phyloP scores from a whole-genome alignment of 139 green algal genomes.

The Auxenochlorella protothecoides region DNA sequence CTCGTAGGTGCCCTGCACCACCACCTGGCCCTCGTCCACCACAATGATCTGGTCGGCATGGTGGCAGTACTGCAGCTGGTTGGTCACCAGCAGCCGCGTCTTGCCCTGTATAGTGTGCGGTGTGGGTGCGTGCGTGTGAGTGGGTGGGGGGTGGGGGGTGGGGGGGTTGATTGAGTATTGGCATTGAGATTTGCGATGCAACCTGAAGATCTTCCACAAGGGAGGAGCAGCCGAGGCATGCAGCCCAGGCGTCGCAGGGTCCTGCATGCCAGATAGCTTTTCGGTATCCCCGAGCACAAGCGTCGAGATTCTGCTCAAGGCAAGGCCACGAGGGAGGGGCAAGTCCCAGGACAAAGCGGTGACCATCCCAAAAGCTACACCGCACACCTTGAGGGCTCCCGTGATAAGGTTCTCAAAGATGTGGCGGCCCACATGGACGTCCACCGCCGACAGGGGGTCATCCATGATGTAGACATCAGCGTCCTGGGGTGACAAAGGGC shows the following conservation, averaged over 20 bases:
- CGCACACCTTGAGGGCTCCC: conserved; percentile 10
- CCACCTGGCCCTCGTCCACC: conserved; percentile 50
- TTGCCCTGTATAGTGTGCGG: conserved; percentile 21
- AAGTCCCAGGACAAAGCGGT: too few species aligned
- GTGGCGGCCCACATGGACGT: conserved; percentile 75
- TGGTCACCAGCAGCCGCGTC: conserved; percentile 76
- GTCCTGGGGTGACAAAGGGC: conserved; percentile 18
- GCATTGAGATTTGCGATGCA: too few species aligned
- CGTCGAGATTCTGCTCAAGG: too few species aligned
- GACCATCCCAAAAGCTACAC: too few species aligned
- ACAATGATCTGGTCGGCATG: conserved; percentile 62
- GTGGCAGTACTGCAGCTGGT: conserved; percentile 21
- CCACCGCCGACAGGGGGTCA: conserved; percentile 86
- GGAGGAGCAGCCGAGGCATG: too few species aligned
- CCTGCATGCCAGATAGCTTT: too few species aligned
- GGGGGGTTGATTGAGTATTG: too few species aligned
- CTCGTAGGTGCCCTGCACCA: conserved; percentile 50
- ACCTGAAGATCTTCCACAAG: too few species aligned
- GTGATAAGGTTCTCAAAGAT: conserved; percentile 75
- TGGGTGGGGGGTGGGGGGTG: too few species aligned
- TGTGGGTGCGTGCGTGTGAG: neutral
- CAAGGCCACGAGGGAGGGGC: too few species aligned
- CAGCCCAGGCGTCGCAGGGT: too few species aligned
- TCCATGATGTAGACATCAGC: conserved; percentile 88
- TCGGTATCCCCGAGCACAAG: too few species aligned